phyloP scores from a whole-genome alignment of 2,329 filamentous ascomycete genomes.

The Biscogniauxia marginata region DNA sequence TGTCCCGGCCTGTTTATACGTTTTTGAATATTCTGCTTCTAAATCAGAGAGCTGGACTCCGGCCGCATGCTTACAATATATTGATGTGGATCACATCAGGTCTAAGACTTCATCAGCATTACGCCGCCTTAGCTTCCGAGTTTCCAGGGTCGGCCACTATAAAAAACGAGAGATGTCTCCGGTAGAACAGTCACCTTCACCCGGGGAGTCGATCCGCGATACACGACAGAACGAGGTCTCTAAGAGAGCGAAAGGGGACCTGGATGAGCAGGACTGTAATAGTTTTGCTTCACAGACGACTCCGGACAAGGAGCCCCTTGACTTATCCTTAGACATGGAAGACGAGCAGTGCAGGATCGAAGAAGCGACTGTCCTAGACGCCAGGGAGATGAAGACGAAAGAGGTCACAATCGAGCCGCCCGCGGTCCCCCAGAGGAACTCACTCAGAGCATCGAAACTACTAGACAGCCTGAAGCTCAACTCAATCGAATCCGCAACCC shows the following conservation, averaged over 20 bases:
- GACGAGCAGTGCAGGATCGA: constrained; percentile 29
- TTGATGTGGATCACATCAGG: constrained; percentile 15
- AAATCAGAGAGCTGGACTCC: constrained; percentile 23
- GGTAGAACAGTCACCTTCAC: not conserved
- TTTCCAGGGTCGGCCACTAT: not conserved
- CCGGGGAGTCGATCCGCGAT: not conserved
- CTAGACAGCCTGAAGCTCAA: constrained; percentile 40
- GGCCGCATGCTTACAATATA: constrained; percentile 19
- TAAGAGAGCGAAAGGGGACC: constrained; percentile 11
- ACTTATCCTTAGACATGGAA: constrained; percentile 27
- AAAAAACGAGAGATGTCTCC: constrained; percentile 4
- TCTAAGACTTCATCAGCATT: constrained; percentile 5
- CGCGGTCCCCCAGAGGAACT: constrained; percentile 50
- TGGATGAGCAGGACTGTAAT: constrained; percentile 15
- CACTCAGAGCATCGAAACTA: constrained; percentile 47
- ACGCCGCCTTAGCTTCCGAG: not conserved
- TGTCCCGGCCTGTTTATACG: not conserved
- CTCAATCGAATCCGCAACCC: constrained; percentile 30
- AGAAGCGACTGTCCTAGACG: constrained; percentile 28
- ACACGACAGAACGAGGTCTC: constrained; percentile 7
- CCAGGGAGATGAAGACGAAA: constrained; percentile 24
- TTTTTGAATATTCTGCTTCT: constrained; percentile 6
- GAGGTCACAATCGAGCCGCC: constrained; percentile 36
- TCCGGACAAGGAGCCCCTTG: constrained; percentile 22
- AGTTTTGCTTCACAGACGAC: constrained; percentile 22